Evolutionary conservation across 1,284 basidiomycete species (phyloP).

Genomic region (Moniliophthora roreri): DNA sequence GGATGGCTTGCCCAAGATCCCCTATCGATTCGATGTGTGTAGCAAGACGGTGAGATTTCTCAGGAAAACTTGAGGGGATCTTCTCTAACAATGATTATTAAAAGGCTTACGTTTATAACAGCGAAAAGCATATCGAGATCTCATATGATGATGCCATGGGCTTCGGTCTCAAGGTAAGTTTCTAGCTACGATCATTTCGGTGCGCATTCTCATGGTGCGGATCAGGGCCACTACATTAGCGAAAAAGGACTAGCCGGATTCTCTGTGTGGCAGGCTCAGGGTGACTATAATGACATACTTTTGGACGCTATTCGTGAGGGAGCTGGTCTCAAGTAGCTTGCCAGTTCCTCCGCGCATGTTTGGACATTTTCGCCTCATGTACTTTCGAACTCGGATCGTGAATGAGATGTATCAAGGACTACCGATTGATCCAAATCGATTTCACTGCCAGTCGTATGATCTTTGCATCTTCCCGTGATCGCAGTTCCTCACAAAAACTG

Average conservation of each 20-base stretch:
- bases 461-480: too few relatives aligned
- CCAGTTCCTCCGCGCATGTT: too few relatives aligned
- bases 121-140: conserved; percentile 42
- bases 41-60: conserved; percentile 50
- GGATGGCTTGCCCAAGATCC: conserved; percentile 40
- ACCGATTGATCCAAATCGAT: too few relatives aligned
- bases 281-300: conserved; percentile 52
- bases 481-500: too few relatives aligned
- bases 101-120: conserved; percentile 57
- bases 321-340: too few relatives aligned
- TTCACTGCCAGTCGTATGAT: too few relatives aligned
- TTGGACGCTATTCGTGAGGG: conserved; percentile 31
- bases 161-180: conserved; percentile 44
- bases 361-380: too few relatives aligned
- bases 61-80: not conserved
- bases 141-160: conserved; percentile 54
- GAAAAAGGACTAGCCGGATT: conserved; percentile 47
- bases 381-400: too few relatives aligned
- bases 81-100: not conserved
- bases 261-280: conserved; percentile 57
- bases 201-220: too few relatives aligned
- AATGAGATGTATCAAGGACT: too few relatives aligned
- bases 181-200: too few relatives aligned
- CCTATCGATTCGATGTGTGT: conserved; percentile 50
- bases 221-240: too few relatives aligned